Conservation (phyloP, 495 filamentous ascomycete genomes). For the Pseudoneurospora amorphoporcata region DNA sequence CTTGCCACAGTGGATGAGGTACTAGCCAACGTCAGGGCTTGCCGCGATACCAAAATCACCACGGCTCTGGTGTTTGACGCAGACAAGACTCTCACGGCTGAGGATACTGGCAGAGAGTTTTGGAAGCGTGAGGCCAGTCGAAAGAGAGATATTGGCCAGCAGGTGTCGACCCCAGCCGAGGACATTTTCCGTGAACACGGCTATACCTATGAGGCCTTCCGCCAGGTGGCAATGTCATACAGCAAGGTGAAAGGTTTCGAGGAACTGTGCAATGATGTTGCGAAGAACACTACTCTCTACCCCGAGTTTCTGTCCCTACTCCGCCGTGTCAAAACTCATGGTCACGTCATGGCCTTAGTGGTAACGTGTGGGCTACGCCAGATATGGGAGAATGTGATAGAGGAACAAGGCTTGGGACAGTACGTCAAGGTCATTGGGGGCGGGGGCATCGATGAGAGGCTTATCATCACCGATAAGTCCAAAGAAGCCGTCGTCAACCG, state of each 20-base stretch:
- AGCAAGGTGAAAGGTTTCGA: conserved; percentile 45
- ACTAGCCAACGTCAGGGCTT: conserved; percentile 8
- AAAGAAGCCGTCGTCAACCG: conserved; percentile 41
- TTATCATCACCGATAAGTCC: conserved; percentile 42
- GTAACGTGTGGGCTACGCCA: conserved; percentile 46
- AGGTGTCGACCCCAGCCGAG: conserved; percentile 26
- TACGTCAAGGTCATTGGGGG: conserved; percentile 45
- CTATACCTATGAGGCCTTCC: conserved; percentile 48
- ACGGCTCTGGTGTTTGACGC: conserved; percentile 48
- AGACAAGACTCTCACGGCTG: conserved; percentile 45
- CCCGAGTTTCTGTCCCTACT: conserved; percentile 42
- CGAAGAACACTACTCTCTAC: conserved; percentile 34
- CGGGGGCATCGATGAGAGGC: conserved; percentile 38
- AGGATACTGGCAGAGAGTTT: conserved; percentile 47
- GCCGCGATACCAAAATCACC: not conserved
- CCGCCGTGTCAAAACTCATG: conserved; percentile 18
- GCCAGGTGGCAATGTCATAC: conserved; percentile 46
- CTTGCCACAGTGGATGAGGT: conserved; percentile 27
- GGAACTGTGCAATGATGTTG: conserved; percentile 36
- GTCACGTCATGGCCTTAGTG: conserved; percentile 42
- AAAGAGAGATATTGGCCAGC: not conserved
- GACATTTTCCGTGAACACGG: conserved; percentile 40
- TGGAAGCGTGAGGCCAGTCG: conserved; percentile 27
- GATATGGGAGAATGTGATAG: conserved; percentile 50
- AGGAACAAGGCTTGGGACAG: conserved; percentile 32